Conservation (phyloP, 768 basidiomycete species). For the Mycena belliarum region DNA sequence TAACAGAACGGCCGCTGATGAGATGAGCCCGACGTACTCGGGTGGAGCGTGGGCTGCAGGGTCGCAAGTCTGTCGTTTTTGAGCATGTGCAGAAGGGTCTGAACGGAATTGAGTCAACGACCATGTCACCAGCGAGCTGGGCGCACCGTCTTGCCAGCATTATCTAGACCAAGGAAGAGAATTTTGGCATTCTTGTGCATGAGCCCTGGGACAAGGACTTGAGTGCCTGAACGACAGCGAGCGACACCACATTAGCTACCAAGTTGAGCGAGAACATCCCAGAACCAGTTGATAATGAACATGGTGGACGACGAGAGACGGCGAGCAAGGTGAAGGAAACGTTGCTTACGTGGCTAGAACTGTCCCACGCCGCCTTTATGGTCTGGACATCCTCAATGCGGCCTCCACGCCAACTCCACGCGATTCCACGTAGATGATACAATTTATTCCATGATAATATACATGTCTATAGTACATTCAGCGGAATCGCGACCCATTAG, state of each 20-base stretch:
- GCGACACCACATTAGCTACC: constrained; percentile 54
- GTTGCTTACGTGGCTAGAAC: constrained; percentile 20
- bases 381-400: not conserved
- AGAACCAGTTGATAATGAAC: constrained; percentile 95
- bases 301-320: constrained; percentile 45
- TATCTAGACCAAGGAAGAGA: constrained; percentile 97
- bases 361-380: not conserved
- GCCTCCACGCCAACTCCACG: not conserved
- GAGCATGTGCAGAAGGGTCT: constrained; percentile 80
- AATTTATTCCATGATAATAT: constrained; percentile 8
- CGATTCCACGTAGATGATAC: not conserved
- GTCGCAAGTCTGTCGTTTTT: constrained; percentile 99
- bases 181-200: constrained; percentile 99
- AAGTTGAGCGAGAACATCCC: constrained; percentile 91
- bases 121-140: not conserved
- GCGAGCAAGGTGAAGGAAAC: not conserved
- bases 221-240: not conserved
- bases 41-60: constrained; percentile 96
- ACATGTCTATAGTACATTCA: constrained; percentile 12
- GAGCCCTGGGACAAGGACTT: constrained; percentile 59
- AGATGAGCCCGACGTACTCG: constrained; percentile 61
- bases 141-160: constrained; percentile 96
- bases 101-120: not conserved
- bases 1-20: not conserved
- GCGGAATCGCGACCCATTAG: constrained; percentile 43